Conservation (phyloP, 140 eudicot species). For the Senecio squalidus region DNA sequence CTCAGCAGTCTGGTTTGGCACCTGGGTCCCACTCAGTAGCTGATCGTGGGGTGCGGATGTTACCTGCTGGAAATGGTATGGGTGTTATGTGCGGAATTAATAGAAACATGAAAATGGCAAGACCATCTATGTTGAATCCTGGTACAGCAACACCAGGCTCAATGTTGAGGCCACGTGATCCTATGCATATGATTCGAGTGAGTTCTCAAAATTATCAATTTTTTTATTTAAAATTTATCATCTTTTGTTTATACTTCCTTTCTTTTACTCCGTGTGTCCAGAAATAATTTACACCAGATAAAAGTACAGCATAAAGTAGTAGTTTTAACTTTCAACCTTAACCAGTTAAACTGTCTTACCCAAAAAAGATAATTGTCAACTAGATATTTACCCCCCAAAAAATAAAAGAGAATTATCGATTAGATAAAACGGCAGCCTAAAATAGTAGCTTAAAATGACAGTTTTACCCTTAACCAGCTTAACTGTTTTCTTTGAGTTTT, state of each 20-base stretch:
- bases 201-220: slow-evolving; percentile 18
- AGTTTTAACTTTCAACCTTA: too few species aligned
- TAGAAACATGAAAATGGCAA: slow-evolving; percentile 57
- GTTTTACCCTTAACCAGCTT: too few species aligned
- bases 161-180: slow-evolving; percentile 63
- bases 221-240: neutral
- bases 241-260: neutral
- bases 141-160: slow-evolving; percentile 42
- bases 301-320: too few species aligned
- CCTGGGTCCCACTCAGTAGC: slow-evolving; percentile 61
- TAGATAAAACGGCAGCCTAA: too few species aligned
- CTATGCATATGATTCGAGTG: slow-evolving; percentile 69
- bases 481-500: too few species aligned
- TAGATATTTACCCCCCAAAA: too few species aligned
- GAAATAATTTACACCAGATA: too few species aligned
- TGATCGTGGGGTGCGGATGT: slow-evolving; percentile 65
- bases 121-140: slow-evolving; percentile 53
- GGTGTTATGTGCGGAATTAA: slow-evolving; percentile 57
- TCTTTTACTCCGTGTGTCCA: too few species aligned
- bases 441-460: too few species aligned
- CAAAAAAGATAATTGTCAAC: too few species aligned
- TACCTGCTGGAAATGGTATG: slow-evolving; percentile 66
- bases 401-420: too few species aligned
- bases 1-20: slow-evolving; percentile 49
- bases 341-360: too few species aligned